Conservation (phyloP, 768 basidiomycete genomes). For the Phaffia australis region DNA sequence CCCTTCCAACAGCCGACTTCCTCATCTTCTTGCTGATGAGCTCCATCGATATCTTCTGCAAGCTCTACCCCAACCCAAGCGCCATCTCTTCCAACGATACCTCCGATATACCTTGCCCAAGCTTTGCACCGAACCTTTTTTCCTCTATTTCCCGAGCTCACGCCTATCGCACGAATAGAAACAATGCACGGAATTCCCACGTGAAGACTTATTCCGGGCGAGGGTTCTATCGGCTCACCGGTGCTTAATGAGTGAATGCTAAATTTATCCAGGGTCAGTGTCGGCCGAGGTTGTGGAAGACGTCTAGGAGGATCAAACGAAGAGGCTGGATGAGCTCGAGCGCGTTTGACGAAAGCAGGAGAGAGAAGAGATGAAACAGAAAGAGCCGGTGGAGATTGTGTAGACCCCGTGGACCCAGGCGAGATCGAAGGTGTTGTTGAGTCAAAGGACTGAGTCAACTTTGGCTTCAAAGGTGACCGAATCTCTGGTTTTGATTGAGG, state of each 20-base stretch:
- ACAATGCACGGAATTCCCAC: conserved; percentile 87
- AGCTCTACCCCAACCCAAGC: conserved; percentile 90
- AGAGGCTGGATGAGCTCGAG: conserved; percentile 12
- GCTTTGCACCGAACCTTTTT: conserved; percentile 76
- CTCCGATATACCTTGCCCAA: conserved; percentile 76
- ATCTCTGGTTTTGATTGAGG: neutral
- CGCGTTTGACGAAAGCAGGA: conserved; percentile 35
- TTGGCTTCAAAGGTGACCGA: neutral
- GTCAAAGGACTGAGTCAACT: neutral
- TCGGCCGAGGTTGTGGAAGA: conserved; percentile 1
- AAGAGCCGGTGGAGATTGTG: conserved; percentile 34
- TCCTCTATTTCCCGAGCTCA: neutral
- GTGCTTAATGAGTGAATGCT: conserved; percentile 4
- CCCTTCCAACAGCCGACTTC: too few relatives aligned
- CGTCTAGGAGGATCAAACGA: conserved; percentile 23
- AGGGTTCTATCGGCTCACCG: conserved; percentile 6
- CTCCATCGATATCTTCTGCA: conserved; percentile 54
- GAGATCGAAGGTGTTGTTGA: conserved; percentile 12
- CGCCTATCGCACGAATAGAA: conserved; percentile 39
- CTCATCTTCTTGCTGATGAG: conserved; percentile 37
- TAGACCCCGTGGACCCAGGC: neutral
- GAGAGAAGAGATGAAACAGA: conserved; percentile 28
- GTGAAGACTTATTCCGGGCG: conserved; percentile 58
- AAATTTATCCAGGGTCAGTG: conserved; percentile 1
- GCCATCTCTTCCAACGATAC: conserved; percentile 66